Evolutionary conservation across 495 filamentous ascomycete species (phyloP), one percentile per base, ranked within the genome.

Genomic region (Podospora appendiculata): DNA sequence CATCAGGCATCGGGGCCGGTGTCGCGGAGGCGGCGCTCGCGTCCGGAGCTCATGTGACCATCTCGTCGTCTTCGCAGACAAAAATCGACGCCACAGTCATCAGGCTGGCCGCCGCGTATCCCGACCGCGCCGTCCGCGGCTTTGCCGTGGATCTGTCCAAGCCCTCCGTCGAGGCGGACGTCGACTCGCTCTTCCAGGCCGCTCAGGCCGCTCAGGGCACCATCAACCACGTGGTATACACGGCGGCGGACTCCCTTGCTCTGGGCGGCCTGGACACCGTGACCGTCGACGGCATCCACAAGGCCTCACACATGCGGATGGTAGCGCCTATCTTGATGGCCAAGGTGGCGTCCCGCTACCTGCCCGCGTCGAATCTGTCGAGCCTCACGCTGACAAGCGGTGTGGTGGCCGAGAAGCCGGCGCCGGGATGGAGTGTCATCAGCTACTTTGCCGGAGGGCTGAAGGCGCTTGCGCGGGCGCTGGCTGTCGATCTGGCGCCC

Each of bases 141-240:
- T 53, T 77, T 16, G 57, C 69, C 5, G 75, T 72, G 62, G 76
- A 87, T 54, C 73, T 88, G 0, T 67, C 67, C 6, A 60, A 65
- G 19, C 54, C 62, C 9, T 57, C 80, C 4, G 73, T 83, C 47
- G 54, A 67, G 2, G 66, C 71, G 35, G 58, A 59, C 50, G 61
- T 86, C 11, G 67, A 70, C 14, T 41, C 49, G 0, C 68, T 85
- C 8, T 75, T 86, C 50, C 41, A 68, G 1, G 62, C 68, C 7
- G 60, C 62, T 8, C 39, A 50, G 39, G 45, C 13, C 25, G 58
- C 54, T 16, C 47, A 48, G 38, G 25, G 36, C 18, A 64, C 64
- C 34, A 54, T 87, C 50, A 71, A 87, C 63, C 85, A 87, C 56
- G 70, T 87, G 32, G 75, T 83, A 51, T 79, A 70, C 68, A 86